Conservation (phyloP, 495 filamentous ascomycete genomes). For the Lasiosphaeris hirsuta region DNA sequence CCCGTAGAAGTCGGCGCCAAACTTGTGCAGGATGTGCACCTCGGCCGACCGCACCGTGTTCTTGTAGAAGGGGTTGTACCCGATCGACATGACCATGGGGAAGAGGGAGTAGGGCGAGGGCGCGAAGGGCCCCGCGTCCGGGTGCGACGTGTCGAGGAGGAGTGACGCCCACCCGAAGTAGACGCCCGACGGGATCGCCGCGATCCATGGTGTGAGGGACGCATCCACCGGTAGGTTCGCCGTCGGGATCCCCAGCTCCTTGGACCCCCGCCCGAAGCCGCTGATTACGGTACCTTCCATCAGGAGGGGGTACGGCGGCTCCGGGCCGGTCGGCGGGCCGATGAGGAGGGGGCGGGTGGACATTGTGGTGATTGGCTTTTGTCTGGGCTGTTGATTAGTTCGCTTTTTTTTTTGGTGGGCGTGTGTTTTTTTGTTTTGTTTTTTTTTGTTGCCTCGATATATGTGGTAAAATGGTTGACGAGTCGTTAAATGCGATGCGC, state of each 20-base stretch:
- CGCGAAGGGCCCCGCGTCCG: slow-evolving; percentile 23
- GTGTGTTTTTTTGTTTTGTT: background rate
- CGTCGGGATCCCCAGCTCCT: slow-evolving; percentile 94
- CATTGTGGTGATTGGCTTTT: slow-evolving; percentile 12
- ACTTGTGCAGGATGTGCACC: slow-evolving; percentile 83
- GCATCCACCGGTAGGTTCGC: slow-evolving; percentile 87
- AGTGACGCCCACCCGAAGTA: slow-evolving; percentile 89
- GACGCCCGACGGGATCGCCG: slow-evolving; percentile 68
- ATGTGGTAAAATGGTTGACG: background rate
- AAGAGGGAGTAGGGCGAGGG: slow-evolving; percentile 44
- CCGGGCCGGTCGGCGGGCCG: slow-evolving; percentile 68
- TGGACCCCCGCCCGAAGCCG: slow-evolving; percentile 90
- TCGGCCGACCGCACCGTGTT: slow-evolving; percentile 80
- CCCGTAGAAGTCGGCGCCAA: slow-evolving; percentile 78
- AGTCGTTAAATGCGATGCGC: background rate
- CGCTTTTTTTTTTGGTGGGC: background rate
- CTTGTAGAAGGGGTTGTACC: slow-evolving; percentile 95
- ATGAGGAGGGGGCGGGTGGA: slow-evolving; percentile 56
- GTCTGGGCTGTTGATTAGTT: background rate
- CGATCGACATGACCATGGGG: slow-evolving; percentile 90
- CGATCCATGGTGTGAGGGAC: slow-evolving; percentile 63
- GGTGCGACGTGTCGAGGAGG: slow-evolving; percentile 45
- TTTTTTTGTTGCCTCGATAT: background rate
- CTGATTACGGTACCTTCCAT: slow-evolving; percentile 82
- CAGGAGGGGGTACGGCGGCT: slow-evolving; percentile 73